These are phyloP conservation scores for Neurospora sp. DNA, from an alignment of 495 filamentous ascomycete genomes.

Conservation along the genomic window DNA sequence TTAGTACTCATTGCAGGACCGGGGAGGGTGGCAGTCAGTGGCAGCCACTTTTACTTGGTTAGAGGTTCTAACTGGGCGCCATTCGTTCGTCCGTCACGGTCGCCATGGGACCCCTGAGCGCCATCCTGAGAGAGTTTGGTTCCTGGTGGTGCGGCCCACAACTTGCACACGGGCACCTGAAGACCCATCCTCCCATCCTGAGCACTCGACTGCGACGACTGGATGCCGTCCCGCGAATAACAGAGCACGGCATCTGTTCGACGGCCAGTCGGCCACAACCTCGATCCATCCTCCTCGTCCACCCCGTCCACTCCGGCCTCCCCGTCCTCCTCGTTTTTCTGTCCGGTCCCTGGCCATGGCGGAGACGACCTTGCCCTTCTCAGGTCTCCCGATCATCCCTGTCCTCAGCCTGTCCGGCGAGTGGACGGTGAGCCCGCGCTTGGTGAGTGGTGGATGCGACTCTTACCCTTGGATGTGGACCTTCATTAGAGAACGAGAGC, in stretches of 20 bases:
- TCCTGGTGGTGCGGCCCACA: not conserved
- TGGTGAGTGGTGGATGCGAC: conserved; percentile 13
- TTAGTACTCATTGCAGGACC: conserved; percentile 5
- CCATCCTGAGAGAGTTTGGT: not conserved
- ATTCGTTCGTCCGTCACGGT: conserved; percentile 1
- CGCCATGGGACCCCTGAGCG: not conserved
- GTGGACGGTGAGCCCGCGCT: conserved; percentile 10
- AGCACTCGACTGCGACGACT: not conserved
- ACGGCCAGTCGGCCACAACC: not conserved
- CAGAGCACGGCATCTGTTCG: not conserved
- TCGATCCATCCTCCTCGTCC: not conserved
- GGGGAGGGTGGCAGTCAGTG: conserved; percentile 12
- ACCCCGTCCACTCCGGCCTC: not conserved
- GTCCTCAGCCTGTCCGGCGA: not conserved
- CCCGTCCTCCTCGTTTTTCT: not conserved
- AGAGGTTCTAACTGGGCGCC: conserved; percentile 12
- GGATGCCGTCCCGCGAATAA: not conserved
- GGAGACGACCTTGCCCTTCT: not conserved
- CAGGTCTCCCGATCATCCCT: not conserved
- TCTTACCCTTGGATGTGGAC: conserved; percentile 15
- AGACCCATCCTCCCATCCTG: not conserved
- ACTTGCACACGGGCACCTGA: not conserved
- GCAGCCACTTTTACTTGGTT: conserved; percentile 4
- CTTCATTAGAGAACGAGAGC: conserved; percentile 15
- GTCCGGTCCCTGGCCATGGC: not conserved